Percentiles rank a stretch among this genome's conserved stretches.
Conservation (phyloP, 805 yeast genomes). For the Wickerhamiella sorbophila region DNA sequence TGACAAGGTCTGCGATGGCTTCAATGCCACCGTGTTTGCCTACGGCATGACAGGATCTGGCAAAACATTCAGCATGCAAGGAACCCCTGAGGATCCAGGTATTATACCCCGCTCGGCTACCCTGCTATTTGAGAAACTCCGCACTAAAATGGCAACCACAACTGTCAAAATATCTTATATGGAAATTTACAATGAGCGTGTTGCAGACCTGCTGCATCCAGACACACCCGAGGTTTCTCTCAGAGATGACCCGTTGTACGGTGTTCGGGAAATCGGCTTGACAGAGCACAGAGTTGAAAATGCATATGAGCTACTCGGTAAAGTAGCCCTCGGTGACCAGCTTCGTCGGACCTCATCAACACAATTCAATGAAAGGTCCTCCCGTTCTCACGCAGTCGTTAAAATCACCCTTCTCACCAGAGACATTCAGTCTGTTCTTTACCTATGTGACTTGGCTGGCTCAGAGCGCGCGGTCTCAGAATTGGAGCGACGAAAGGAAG, state of each 20-base stretch:
- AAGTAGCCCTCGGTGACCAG: constrained; percentile 55
- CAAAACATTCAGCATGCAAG: constrained; percentile 78
- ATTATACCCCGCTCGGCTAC: constrained; percentile 54
- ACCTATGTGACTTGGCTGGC: constrained; percentile 91
- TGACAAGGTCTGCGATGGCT: constrained; percentile 51
- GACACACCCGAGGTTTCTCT: constrained; percentile 40
- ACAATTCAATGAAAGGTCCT: constrained; percentile 73
- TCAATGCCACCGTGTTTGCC: constrained; percentile 80
- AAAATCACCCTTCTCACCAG: constrained; percentile 41
- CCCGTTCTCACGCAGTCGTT: constrained; percentile 84
- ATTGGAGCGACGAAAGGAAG: constrained; percentile 78
- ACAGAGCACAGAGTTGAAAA: constrained; percentile 43
- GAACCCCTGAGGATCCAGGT: constrained; percentile 42
- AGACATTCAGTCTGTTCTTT: constrained; percentile 46
- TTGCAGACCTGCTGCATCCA: constrained; percentile 48
- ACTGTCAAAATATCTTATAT: constrained; percentile 53
- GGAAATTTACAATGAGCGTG: constrained; percentile 78
- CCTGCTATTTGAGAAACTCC: constrained; percentile 34
- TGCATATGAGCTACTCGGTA: constrained; percentile 44
- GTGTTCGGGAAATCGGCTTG: constrained; percentile 64
- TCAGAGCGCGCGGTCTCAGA: constrained; percentile 75
- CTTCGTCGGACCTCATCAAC: constrained; percentile 75
- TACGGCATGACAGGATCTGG: constrained; percentile 95
- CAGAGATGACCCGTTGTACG: constrained; percentile 59
- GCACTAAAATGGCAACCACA: constrained; percentile 17